Base-by-base conservation (phyloP, 2,329 filamentous ascomycete species). In the Periconia macrospinosa region DNA sequence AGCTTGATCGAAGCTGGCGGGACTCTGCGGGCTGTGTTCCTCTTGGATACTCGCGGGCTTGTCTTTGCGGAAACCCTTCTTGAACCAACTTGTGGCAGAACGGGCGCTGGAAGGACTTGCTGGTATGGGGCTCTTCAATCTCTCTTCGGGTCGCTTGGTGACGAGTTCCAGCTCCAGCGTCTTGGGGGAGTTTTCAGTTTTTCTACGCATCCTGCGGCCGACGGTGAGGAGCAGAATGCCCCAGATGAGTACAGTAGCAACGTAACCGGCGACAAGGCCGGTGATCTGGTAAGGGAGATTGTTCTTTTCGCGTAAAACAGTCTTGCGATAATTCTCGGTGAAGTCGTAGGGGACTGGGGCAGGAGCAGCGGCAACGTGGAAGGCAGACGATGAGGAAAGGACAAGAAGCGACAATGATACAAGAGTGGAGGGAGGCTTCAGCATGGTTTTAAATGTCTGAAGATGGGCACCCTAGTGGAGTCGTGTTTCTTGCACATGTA, bases 201-300 rank as follows among this genome's bases (percentile, higher is more conserved):
- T 70, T 53, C 72, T 70, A 55, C 79, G 71, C 64, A 77, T 71
- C 50, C 65, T 72, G 63, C 75, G 68, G 41, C 78, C 78, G 19
- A 79, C 57, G 1, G 78, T 80, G 57, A 81, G 72, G n/a, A 82
- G 70, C 50, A 79, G 77, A 33, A 85, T 78, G 63, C 90, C 87
- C 65, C 94, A 85, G 65, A 94, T 74, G 66, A 91, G 80, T 68
- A 95, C 81, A 35, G 86, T 90, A 56, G 91, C 73, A 54, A 92
- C 81, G 84, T 97, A 97, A 54, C 90, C 87, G 56, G 87, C 91
- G 54, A 93, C 82, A 55, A 97, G 89, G 61, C 87, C 91, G 59
- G 89, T 88, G 62, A 97, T 87, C 74, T 97, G 88, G 54, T 86
- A 87, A 17, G 92, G 91, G 19, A 97, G 83, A 52, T 88, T 85